Evolutionary conservation across 225 moss, liverwort and hornwort genomes (phyloP).

Genomic region (Climacium dendroides): DNA sequence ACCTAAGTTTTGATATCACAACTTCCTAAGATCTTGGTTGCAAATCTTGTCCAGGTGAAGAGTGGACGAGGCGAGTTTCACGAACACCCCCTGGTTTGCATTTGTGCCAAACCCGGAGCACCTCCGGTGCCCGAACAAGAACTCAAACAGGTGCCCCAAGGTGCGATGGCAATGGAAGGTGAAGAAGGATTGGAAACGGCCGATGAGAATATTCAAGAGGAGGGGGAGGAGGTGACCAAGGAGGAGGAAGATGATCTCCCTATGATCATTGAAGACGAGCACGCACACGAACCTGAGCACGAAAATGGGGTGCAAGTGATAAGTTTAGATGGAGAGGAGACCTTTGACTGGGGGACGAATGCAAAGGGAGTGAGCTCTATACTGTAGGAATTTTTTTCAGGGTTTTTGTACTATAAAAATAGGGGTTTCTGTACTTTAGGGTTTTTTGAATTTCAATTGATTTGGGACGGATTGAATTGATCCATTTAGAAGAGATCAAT

Average conservation of each 20-base stretch:
- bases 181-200: neutral
- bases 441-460: neutral
- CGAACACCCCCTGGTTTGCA: slow-evolving; percentile 63
- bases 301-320: neutral
- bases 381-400: neutral
- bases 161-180: neutral
- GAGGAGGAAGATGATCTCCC: slow-evolving; percentile 17
- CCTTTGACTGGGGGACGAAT: neutral
- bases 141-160: neutral
- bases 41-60: neutral
- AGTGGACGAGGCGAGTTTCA: slow-evolving; percentile 60
- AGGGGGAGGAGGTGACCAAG: neutral
- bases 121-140: neutral
- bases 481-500: neutral
- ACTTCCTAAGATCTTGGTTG: neutral
- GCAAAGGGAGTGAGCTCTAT: neutral
- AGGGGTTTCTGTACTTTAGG: neutral
- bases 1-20: neutral
- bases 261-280: neutral
- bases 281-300: neutral
- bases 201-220: neutral
- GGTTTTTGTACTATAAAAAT: neutral
- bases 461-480: neutral
- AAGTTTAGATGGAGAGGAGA: neutral
- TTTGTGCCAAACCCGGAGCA: slow-evolving; percentile 41